These are phyloP conservation scores for Cajanus cajan DNA, from an alignment of 306 rosid species.

Conservation along the genomic window DNA sequence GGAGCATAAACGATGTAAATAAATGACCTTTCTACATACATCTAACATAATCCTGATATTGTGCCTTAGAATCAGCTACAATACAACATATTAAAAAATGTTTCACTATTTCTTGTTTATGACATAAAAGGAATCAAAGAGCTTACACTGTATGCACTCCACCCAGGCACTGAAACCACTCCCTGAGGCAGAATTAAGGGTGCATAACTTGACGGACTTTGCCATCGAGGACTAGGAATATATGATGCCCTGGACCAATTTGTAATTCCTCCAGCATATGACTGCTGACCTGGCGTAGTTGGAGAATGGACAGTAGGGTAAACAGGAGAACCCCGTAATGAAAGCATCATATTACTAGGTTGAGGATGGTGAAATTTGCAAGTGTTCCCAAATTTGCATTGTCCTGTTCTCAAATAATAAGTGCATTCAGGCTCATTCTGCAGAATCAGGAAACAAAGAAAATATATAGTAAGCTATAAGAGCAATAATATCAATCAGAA, in stretches of 20 bases:
- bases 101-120: background rate
- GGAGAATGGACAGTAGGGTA: slow-evolving; percentile 82
- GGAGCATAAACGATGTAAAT: background rate
- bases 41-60: background rate
- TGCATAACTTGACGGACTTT: slow-evolving; percentile 84
- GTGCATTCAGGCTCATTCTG: slow-evolving; percentile 84
- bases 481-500: slow-evolving; percentile 17
- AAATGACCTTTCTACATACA: slow-evolving; percentile 2
- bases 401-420: slow-evolving; percentile 91
- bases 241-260: slow-evolving; percentile 89
- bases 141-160: slow-evolving; percentile 85
- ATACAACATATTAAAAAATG: background rate
- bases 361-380: slow-evolving; percentile 97
- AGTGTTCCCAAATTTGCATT: slow-evolving; percentile 83
- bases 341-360: slow-evolving; percentile 86
- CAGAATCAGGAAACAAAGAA: slow-evolving; percentile 27
- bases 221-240: slow-evolving; percentile 90
- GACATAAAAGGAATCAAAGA: slow-evolving; percentile 22
- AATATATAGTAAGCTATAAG: background rate
- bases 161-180: slow-evolving; percentile 85
- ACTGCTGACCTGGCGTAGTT: slow-evolving; percentile 74
- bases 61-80: slow-evolving; percentile 9
- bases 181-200: slow-evolving; percentile 86
- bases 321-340: slow-evolving; percentile 75
- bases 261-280: slow-evolving; percentile 74